Conservation (phyloP, 75 land plant genomes). For the Pinus tabuliformis region DNA sequence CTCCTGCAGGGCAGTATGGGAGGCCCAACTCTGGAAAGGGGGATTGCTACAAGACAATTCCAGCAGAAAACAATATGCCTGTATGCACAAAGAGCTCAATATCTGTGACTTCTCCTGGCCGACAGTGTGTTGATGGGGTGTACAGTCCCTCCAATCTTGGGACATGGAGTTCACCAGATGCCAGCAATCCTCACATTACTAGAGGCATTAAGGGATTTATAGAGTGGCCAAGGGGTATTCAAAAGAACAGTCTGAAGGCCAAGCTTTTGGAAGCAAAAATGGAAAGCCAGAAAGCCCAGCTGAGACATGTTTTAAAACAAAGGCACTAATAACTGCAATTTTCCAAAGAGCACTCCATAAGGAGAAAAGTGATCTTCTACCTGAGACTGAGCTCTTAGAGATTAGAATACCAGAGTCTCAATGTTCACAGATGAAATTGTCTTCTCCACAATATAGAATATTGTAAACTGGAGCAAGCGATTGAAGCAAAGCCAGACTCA, state of each 20-base stretch:
- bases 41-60: constrained; percentile 35
- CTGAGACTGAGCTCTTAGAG: too few species aligned
- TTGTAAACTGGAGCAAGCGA: too few species aligned
- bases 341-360: too few species aligned
- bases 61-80: constrained; percentile 29
- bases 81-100: constrained; percentile 39
- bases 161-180: constrained; percentile 69
- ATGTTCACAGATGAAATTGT: too few species aligned
- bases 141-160: constrained; percentile 31
- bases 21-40: constrained; percentile 35
- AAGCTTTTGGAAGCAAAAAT: constrained; percentile 65
- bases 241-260: constrained; percentile 61
- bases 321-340: constrained; percentile 20
- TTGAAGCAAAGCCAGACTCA: too few species aligned
- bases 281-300: constrained; percentile 30
- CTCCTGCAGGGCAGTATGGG: constrained; percentile 52
- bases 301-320: constrained; percentile 34
- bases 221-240: constrained; percentile 50
- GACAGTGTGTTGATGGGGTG: constrained; percentile 22
- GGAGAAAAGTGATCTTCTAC: too few species aligned
- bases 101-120: constrained; percentile 41
- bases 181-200: constrained; percentile 43
- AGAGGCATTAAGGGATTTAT: constrained; percentile 79
- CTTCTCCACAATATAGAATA: too few species aligned
- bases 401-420: too few species aligned